Percentiles rank a stretch among this genome's conserved stretches.
Conservation (phyloP, 2,329 filamentous ascomycete species). For the Pseudopithomyces chartarum region DNA sequence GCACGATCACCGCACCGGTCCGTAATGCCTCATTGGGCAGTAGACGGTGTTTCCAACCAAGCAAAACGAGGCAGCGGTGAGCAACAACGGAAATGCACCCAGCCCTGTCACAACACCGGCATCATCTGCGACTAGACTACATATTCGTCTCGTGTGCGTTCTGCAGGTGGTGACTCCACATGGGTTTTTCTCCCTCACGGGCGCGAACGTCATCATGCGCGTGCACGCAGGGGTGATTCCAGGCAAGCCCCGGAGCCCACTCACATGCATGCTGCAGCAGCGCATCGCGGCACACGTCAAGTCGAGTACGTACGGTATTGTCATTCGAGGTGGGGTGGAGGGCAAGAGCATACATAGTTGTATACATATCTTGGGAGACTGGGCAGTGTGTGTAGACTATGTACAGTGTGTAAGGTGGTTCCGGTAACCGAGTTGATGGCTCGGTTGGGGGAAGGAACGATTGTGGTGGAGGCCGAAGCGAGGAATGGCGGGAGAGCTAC, state of each 20-base stretch:
- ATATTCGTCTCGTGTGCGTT: neutral
- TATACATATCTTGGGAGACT: too few species aligned
- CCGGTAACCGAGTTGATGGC: slow-evolving; percentile 4
- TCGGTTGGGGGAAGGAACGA: neutral
- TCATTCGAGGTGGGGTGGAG: neutral
- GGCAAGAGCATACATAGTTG: too few species aligned
- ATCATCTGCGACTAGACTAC: neutral
- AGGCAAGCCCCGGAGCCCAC: neutral
- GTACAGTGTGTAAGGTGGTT: neutral
- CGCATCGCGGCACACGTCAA: slow-evolving; percentile 1
- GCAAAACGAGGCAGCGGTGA: too few species aligned
- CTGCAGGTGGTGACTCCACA: slow-evolving; percentile 1
- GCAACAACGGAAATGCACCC: too few species aligned
- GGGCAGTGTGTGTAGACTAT: too few species aligned
- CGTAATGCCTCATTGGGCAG: too few species aligned
- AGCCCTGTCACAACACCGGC: neutral
- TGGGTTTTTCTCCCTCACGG: neutral
- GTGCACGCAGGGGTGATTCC: slow-evolving; percentile 2
- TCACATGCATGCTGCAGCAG: too few species aligned
- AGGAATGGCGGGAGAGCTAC: slow-evolving; percentile 12
- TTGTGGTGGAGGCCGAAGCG: neutral
- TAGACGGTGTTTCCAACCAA: too few species aligned
- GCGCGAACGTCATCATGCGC: slow-evolving; percentile 5
- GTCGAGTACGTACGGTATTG: too few species aligned
- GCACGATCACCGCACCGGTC: too few species aligned